These are phyloP conservation scores for Spizellomyces sp. DNA, from an alignment of 192 early-diverging fungal species.

Conservation along the genomic window DNA sequence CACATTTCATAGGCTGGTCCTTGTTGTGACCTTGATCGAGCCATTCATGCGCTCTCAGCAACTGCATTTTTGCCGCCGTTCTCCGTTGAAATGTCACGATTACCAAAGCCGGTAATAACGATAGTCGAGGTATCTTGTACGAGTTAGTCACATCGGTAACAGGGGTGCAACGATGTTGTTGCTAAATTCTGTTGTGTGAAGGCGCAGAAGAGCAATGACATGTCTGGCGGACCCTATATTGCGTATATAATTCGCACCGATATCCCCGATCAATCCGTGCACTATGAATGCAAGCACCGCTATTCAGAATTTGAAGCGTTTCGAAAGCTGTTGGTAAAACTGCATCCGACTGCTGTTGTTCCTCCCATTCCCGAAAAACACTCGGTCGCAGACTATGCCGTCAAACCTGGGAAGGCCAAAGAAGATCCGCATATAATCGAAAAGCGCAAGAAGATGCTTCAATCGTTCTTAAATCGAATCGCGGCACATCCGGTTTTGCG, in stretches of 20 bases:
- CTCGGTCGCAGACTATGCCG: slow-evolving; percentile 63
- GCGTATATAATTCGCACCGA: slow-evolving; percentile 59
- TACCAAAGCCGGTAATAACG: slow-evolving; percentile 40
- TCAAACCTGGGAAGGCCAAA: slow-evolving; percentile 84
- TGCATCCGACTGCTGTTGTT: slow-evolving; percentile 87
- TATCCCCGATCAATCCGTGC: slow-evolving; percentile 25
- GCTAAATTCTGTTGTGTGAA: slow-evolving; percentile 5
- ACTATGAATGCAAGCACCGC: slow-evolving; percentile 73
- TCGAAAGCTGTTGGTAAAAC: slow-evolving; percentile 69
- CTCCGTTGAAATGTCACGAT: neutral
- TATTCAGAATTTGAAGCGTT: slow-evolving; percentile 98
- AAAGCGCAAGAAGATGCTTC: slow-evolving; percentile 88
- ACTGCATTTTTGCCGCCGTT: slow-evolving; percentile 22
- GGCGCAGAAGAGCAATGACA: slow-evolving; percentile 44
- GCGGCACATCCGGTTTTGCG: slow-evolving; percentile 85
- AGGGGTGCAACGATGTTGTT: neutral
- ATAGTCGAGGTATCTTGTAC: slow-evolving; percentile 38
- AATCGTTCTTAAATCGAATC: slow-evolving; percentile 91
- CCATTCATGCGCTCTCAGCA: slow-evolving; percentile 4
- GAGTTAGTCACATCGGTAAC: neutral
- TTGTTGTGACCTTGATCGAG: slow-evolving; percentile 39
- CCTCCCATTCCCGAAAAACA: slow-evolving; percentile 99
- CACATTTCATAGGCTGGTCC: slow-evolving; percentile 11
- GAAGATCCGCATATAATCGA: slow-evolving; percentile 91
- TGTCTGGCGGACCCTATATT: slow-evolving; percentile 47